Evolutionary conservation across 768 basidiomycete genomes (phyloP).

Genomic region (Leccinum uliginosum): DNA sequence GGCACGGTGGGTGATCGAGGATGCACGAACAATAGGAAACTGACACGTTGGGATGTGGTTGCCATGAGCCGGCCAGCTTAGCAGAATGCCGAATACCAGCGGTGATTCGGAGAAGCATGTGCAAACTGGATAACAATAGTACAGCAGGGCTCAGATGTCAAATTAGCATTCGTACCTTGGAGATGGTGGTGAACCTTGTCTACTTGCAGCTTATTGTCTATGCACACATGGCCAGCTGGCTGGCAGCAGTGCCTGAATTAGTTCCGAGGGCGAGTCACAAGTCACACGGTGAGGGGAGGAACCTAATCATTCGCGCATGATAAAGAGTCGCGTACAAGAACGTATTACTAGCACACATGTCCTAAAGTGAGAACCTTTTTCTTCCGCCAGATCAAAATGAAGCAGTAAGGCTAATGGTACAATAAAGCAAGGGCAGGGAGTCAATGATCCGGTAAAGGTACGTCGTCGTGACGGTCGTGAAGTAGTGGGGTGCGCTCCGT

Average conservation of each 20-base stretch:
- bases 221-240: background rate
- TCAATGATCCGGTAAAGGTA: constrained; percentile 13
- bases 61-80: constrained; percentile 7
- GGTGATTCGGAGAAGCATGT: background rate
- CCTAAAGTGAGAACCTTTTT: background rate
- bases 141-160: constrained; percentile 6
- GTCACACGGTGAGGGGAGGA: constrained; percentile 9
- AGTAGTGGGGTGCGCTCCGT: constrained; percentile 35
- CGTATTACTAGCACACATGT: constrained; percentile 9
- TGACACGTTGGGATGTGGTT: constrained; percentile 19
- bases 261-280: background rate
- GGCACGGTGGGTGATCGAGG: background rate
- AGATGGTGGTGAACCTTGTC: constrained; percentile 26
- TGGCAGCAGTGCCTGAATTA: constrained; percentile 3
- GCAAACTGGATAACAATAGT: constrained; percentile 21
- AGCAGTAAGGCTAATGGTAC: constrained; percentile 18
- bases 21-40: constrained; percentile 25
- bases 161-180: constrained; percentile 29
- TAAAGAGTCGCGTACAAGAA: constrained; percentile 16
- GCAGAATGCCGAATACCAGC: background rate
- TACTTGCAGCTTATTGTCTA: constrained; percentile 22
- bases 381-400: constrained; percentile 1
- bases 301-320: constrained; percentile 18
- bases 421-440: constrained; percentile 17
- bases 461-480: constrained; percentile 13